Percentiles rank a stretch among this genome's conserved stretches.
phyloP scores from a whole-genome alignment of 176 grass and related monocot genomes.

The Zea mays region Zm-B73-REFERENCE-NAM-5.0 NC_050097.1:21344001-21344500 shows the following conservation, averaged over 20 bases:
- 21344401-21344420: neutral
- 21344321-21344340: neutral
- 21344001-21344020: too few relatives aligned
- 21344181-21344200: too few relatives aligned
- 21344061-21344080: too few relatives aligned
- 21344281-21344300: neutral
- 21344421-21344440: neutral
- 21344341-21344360: neutral
- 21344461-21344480: neutral
- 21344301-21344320: neutral
- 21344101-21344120: too few relatives aligned
- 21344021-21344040: too few relatives aligned
- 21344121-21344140: too few relatives aligned
- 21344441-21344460: neutral
- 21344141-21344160: too few relatives aligned
- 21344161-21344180: too few relatives aligned
- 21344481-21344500: neutral
- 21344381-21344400: neutral
- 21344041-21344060: too few relatives aligned
- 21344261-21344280: neutral
- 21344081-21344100: too few relatives aligned
- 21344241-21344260: neutral
- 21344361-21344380: neutral
- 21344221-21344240: neutral
- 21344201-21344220: too few relatives aligned